A percentile compares a stretch with the other conserved stretches of the same genome.
phyloP scores from a whole-genome alignment of 148 eudicot species.

The Rhododendron henanense region DNA sequence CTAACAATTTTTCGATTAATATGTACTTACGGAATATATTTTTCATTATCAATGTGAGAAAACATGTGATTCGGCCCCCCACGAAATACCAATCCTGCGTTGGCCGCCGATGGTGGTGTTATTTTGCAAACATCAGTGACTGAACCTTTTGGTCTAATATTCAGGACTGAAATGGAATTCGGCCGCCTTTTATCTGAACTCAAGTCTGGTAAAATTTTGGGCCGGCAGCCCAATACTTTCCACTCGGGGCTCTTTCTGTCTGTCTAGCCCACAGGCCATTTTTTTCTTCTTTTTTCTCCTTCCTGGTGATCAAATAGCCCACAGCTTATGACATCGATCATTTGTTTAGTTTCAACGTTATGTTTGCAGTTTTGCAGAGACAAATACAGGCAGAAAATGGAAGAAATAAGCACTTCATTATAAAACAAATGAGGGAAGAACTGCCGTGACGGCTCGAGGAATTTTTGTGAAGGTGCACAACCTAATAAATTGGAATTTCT shows the following conservation, averaged over 20 bases:
- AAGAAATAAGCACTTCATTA: background rate
- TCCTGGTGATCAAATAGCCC: background rate
- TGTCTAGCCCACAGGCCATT: background rate
- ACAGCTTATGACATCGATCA: background rate
- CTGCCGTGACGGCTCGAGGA: background rate
- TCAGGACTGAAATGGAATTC: background rate
- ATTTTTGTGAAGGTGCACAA: background rate
- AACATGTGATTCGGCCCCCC: too few species aligned
- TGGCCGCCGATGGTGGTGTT: background rate
- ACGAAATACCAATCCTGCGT: too few species aligned
- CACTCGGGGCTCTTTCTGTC: background rate
- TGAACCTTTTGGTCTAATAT: background rate
- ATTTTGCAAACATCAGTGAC: background rate
- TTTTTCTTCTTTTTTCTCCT: too few species aligned
- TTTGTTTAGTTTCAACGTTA: background rate
- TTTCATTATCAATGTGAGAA: too few species aligned
- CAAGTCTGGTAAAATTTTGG: background rate
- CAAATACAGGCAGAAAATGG: background rate
- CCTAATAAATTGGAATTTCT: background rate
- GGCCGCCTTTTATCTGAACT: background rate
- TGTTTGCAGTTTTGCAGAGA: background rate
- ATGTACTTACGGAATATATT: too few species aligned
- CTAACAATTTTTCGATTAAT: too few species aligned
- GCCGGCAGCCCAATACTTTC: background rate
- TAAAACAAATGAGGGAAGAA: background rate